A percentile compares a stretch with the other conserved stretches of the same genome.
These are phyloP conservation scores for Trypanosoma congolense DNA, from an alignment of 208 protist genomes.

Conservation along the genomic window DNA sequence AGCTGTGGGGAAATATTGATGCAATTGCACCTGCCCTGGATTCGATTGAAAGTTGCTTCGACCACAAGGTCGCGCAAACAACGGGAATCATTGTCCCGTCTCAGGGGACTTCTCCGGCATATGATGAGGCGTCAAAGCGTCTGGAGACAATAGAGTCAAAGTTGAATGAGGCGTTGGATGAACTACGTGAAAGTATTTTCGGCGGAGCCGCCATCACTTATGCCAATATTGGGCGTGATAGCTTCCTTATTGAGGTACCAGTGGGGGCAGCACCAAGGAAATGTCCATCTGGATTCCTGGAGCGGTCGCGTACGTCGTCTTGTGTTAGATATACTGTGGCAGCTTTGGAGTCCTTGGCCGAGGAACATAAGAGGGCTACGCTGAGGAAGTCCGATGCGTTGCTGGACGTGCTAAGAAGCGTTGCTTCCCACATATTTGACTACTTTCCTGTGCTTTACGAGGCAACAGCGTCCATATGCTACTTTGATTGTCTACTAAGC, in stretches of 20 bases:
- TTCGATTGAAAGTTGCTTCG: slow-evolving; percentile 61
- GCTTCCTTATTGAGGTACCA: slow-evolving; percentile 82
- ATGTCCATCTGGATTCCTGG: slow-evolving; percentile 48
- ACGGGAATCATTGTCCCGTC: slow-evolving; percentile 61
- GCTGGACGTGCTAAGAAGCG: slow-evolving; percentile 50
- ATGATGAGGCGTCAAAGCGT: slow-evolving; percentile 44
- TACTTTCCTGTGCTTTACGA: slow-evolving; percentile 54
- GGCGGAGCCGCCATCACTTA: slow-evolving; percentile 45
- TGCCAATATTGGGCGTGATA: slow-evolving; percentile 75
- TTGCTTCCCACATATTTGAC: slow-evolving; percentile 66
- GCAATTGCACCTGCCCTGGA: slow-evolving; percentile 30
- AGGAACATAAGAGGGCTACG: slow-evolving; percentile 56
- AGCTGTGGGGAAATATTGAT: slow-evolving; percentile 45
- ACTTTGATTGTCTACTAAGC: slow-evolving; percentile 79
- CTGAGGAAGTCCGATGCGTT: slow-evolving; percentile 50
- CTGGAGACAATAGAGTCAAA: slow-evolving; percentile 41
- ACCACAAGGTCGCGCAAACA: slow-evolving; percentile 37
- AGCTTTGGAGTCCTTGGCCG: slow-evolving; percentile 36
- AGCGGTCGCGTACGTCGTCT: slow-evolving; percentile 60
- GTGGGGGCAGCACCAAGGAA: slow-evolving; percentile 33
- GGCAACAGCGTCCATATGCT: slow-evolving; percentile 55
- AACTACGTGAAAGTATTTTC: slow-evolving; percentile 51
- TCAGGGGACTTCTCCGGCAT: slow-evolving; percentile 43
- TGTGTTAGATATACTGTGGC: slow-evolving; percentile 68
- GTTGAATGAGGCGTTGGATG: slow-evolving; percentile 41